Evolutionary conservation across 352 stramenopile genomes (phyloP).

Genomic region (Phytophthora chlamydospora): DNA sequence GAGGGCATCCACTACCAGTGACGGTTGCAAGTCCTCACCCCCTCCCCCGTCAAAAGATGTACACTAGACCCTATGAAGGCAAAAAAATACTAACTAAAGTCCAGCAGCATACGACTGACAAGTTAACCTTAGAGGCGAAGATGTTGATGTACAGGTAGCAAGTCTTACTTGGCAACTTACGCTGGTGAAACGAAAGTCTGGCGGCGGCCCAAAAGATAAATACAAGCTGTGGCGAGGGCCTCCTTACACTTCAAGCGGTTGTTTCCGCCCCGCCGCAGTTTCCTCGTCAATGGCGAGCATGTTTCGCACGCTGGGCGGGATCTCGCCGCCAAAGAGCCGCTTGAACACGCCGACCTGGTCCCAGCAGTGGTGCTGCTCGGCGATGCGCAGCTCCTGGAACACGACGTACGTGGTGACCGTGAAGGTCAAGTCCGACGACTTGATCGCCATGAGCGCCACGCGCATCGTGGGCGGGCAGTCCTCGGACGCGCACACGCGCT

Average conservation of each 20-base stretch:
- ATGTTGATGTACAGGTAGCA: not conserved
- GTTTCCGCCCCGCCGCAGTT: constrained; percentile 29
- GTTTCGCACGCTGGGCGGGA: constrained; percentile 55
- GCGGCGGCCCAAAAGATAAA: constrained; percentile 20
- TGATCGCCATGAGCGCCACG: constrained; percentile 73
- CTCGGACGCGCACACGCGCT: constrained; percentile 68
- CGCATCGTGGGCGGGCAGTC: constrained; percentile 75
- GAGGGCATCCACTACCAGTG: constrained; percentile 47
- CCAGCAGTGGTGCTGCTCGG: constrained; percentile 83
- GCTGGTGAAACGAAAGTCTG: too few relatives aligned
- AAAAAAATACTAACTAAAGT: constrained; percentile 2
- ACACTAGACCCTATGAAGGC: constrained; percentile 7
- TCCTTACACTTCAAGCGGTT: constrained; percentile 41
- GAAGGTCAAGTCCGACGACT: constrained; percentile 83
- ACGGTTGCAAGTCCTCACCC: not conserved
- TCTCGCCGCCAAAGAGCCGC: constrained; percentile 77
- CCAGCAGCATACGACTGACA: too few relatives aligned
- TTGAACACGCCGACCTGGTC: constrained; percentile 87
- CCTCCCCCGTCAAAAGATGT: constrained; percentile 1
- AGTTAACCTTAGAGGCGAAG: not conserved
- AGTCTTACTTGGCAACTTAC: too few relatives aligned
- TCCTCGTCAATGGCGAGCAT: constrained; percentile 68
- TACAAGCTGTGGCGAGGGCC: constrained; percentile 14
- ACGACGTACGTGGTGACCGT: constrained; percentile 87
- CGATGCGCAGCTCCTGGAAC: constrained; percentile 74